Conservation (phyloP, 371 early-diverging fungal species). For the Saksenaea oblongispora region DNA sequence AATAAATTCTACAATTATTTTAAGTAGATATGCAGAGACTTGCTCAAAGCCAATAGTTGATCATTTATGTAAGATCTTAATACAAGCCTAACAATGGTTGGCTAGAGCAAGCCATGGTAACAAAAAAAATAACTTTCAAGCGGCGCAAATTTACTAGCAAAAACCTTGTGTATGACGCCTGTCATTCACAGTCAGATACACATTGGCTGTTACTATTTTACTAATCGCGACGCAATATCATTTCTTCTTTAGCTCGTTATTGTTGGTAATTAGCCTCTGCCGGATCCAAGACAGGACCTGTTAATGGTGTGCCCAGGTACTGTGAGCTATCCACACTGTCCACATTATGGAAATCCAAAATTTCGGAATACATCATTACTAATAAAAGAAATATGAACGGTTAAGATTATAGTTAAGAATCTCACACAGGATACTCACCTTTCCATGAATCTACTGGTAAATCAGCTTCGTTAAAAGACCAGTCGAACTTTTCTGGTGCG, state of each 20-base stretch:
- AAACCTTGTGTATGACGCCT: too few relatives aligned
- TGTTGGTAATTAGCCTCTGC: constrained; percentile 36
- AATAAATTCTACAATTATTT: too few relatives aligned
- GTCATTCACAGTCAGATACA: not conserved
- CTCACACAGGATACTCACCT: constrained; percentile 41
- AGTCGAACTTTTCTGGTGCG: constrained; percentile 85
- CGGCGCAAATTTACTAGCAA: too few relatives aligned
- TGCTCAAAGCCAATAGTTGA: too few relatives aligned
- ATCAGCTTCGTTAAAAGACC: constrained; percentile 94
- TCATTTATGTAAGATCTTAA: too few relatives aligned
- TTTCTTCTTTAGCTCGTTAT: not conserved
- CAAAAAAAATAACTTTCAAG: too few relatives aligned
- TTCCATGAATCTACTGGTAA: constrained; percentile 89
- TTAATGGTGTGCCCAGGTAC: constrained; percentile 47
- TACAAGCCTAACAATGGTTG: too few relatives aligned
- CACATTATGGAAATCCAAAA: constrained; percentile 68
- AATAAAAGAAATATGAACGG: not conserved
- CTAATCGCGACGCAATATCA: not conserved
- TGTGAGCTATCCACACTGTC: constrained; percentile 46
- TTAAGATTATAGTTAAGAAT: not conserved
- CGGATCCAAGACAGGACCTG: constrained; percentile 36
- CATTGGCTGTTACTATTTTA: not conserved
- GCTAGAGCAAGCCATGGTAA: too few relatives aligned
- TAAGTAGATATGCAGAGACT: too few relatives aligned
- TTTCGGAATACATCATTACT: constrained; percentile 75